Percentiles rank a stretch among this genome's conserved stretches.
Conservation (phyloP, 495 filamentous ascomycete genomes). For the Aspergillus panamensis region DNA sequence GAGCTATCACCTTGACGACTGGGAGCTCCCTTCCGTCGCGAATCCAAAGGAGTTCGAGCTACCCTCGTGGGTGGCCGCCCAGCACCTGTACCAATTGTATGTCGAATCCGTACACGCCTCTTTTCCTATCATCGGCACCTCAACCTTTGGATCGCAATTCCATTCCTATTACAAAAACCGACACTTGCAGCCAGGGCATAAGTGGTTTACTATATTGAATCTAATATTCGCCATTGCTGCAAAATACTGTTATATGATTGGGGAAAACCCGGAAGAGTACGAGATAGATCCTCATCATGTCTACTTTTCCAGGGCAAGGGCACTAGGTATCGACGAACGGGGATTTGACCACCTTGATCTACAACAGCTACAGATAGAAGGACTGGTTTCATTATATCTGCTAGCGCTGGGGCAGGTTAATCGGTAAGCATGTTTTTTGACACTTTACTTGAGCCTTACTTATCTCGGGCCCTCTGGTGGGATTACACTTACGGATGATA, state of each 20-base stretch:
- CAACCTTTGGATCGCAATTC: conserved; percentile 52
- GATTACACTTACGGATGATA: conserved; percentile 12
- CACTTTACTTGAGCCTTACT: not conserved
- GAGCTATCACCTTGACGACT: conserved; percentile 51
- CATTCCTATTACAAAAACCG: conserved; percentile 44
- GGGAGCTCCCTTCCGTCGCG: conserved; percentile 42
- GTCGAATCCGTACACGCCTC: conserved; percentile 56
- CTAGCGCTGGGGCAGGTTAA: conserved; percentile 56
- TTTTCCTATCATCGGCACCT: conserved; percentile 57
- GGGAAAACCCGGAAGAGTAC: conserved; percentile 38
- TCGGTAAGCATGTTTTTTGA: conserved; percentile 40
- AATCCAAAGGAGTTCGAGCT: conserved; percentile 47
- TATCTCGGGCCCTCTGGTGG: not conserved
- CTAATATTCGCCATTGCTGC: conserved; percentile 60
- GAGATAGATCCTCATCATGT: conserved; percentile 50
- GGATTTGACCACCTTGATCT: conserved; percentile 51
- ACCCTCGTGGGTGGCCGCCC: conserved; percentile 50
- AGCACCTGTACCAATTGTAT: conserved; percentile 55
- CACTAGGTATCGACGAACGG: conserved; percentile 49
- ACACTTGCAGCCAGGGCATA: conserved; percentile 35
- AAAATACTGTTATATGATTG: conserved; percentile 46
- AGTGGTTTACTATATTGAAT: conserved; percentile 59
- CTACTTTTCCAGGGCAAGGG: conserved; percentile 54
- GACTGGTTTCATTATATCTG: conserved; percentile 58
- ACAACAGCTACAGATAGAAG: conserved; percentile 56